phyloP scores from a whole-genome alignment of 1,284 basidiomycete genomes.

The Malassezia cuniculi region DNA sequence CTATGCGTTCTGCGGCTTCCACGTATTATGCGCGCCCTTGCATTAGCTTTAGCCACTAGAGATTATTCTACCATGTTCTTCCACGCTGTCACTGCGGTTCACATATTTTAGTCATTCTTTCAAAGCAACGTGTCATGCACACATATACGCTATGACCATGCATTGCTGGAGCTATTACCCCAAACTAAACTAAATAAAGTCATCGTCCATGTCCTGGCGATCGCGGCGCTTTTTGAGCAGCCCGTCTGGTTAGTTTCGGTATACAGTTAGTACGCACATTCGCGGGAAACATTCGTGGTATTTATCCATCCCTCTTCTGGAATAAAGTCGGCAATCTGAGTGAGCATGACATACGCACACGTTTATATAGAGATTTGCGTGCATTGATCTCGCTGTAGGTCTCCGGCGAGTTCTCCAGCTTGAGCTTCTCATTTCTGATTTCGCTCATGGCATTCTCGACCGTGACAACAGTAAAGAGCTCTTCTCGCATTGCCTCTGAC shows the following conservation, averaged over 20 bases:
- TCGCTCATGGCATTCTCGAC: conserved; percentile 42
- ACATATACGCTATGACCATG: too few relatives aligned
- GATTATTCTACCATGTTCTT: too few relatives aligned
- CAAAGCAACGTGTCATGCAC: too few relatives aligned
- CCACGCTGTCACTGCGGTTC: too few relatives aligned
- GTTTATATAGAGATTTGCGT: conserved; percentile 37
- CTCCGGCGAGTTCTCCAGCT: conserved; percentile 31
- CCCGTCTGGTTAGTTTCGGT: conserved; percentile 6
- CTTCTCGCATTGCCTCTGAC: conserved; percentile 37
- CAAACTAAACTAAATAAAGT: not conserved
- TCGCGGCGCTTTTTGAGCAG: conserved; percentile 12
- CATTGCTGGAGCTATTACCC: too few relatives aligned
- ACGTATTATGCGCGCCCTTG: too few relatives aligned
- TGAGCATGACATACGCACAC: conserved; percentile 6
- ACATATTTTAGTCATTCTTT: too few relatives aligned
- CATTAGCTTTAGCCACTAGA: too few relatives aligned
- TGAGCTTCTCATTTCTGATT: conserved; percentile 35
- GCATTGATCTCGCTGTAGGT: conserved; percentile 37
- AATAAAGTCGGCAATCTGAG: conserved; percentile 26
- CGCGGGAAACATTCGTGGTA: conserved; percentile 34
- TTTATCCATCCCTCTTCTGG: conserved; percentile 38
- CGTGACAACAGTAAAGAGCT: conserved; percentile 32
- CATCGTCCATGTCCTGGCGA: conserved; percentile 10
- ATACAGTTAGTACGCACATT: conserved; percentile 14
- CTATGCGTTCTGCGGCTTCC: too few relatives aligned